phyloP scores from a whole-genome alignment of 192 early-diverging fungal genomes.

The Chytriomyces confervae region DNA sequence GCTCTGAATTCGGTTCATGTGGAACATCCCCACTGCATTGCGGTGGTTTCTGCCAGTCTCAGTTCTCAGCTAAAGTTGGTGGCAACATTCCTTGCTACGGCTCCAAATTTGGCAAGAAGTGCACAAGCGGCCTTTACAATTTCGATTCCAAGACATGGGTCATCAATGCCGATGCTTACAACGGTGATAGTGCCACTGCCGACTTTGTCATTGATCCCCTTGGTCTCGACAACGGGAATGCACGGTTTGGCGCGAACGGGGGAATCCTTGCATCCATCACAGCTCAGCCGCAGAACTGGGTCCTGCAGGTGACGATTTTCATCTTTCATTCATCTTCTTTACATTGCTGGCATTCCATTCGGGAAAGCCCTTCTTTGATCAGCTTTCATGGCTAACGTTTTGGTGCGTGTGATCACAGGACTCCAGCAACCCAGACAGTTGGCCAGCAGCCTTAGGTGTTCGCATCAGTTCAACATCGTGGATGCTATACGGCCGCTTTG shows the following conservation, averaged over 20 bases:
- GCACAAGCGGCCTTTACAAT: conserved; percentile 38
- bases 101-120: conserved; percentile 24
- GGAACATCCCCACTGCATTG: conserved; percentile 28
- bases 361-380: neutral
- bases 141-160: conserved; percentile 43
- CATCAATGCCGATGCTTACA: conserved; percentile 44
- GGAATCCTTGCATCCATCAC: conserved; percentile 24
- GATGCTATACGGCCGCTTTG: conserved; percentile 42
- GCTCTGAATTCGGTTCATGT: conserved; percentile 14
- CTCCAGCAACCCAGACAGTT: neutral
- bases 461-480: conserved; percentile 40
- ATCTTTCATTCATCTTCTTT: neutral
- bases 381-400: neutral
- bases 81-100: conserved; percentile 1
- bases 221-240: conserved; percentile 36
- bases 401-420: no score
- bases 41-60: conserved; percentile 28
- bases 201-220: conserved; percentile 40
- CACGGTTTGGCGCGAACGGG: conserved; percentile 37
- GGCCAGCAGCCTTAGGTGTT: conserved; percentile 28
- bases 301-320: neutral
- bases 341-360: neutral
- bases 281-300: neutral
- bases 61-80: conserved; percentile 1
- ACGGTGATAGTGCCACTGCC: conserved; percentile 40